Base-by-base conservation (phyloP, 1,284 basidiomycete genomes). In the Cryptococcus jaspeensis region DNA sequence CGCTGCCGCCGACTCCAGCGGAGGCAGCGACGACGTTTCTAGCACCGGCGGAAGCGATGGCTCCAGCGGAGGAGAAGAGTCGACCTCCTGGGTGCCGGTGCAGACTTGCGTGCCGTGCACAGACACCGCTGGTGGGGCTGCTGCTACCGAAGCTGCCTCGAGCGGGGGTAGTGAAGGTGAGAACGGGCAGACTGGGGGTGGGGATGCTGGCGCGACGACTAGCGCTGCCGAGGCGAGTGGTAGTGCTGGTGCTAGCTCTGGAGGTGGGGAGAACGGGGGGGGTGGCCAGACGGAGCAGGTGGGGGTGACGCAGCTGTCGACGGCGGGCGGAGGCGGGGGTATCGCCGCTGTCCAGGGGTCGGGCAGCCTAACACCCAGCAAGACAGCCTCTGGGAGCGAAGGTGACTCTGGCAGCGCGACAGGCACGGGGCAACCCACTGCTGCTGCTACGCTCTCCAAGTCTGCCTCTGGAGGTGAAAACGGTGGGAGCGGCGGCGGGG, bases 61-160 rank as follows among this genome's bases (percentile, higher is more conserved):
- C 23, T 37, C 46, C 37, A 55, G 42, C 50, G 48, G 55, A 37
- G 39, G 28, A 1, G 40, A 47, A 13, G 53, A 28, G 2, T 64
- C 62, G 4, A 71, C 67, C 5, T 58, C 56, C 32, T 70, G 69
- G 70, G 51, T 69, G 2, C 55, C 65, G 5, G 60, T 66, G 2
- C 55, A 58, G 36, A 69, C 67, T 20, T 72, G 70, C 57, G 39
- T 59, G 18, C 70, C 70, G 4, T 71, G 70, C 37, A 58, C 59
- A 9, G 48, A 36, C 20, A 54, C 59, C 6, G 45, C 50, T 8
- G 50, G 35, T 42, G 35, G 53, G 2, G 56, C 25, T 5, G 52
- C 40, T 28, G 18, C 37, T 16, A 18, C 38, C 5, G 28, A 32
- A 5, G 9, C 28, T 32, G 28, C 28, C 28, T 41, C 40, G 5